Percentiles rank a stretch among this genome's conserved stretches.
Evolutionary conservation across 345 rosid species (phyloP).

Genomic region (Camelina hispida): DNA sequence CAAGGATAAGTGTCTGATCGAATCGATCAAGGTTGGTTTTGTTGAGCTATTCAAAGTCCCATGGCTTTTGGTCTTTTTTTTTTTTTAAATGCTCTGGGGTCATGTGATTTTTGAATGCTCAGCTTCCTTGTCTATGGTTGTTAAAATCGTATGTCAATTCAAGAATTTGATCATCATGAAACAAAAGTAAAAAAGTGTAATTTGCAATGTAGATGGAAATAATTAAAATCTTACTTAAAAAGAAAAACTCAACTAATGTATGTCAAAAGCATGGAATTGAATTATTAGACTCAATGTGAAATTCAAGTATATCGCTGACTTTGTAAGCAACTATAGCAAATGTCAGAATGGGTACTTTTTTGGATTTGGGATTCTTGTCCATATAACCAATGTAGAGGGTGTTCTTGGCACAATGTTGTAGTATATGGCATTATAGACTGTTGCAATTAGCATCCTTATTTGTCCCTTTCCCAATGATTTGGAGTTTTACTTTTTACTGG

Average conservation of each 20-base stretch:
- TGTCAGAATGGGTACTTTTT: background rate
- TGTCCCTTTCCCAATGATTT: slow-evolving; percentile 3
- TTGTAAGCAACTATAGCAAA: background rate
- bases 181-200: background rate
- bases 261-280: slow-evolving; percentile 9
- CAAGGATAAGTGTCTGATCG: slow-evolving; percentile 48
- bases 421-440: background rate
- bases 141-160: background rate
- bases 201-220: background rate
- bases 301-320: background rate
- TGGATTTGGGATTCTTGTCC: too few species aligned
- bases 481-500: background rate
- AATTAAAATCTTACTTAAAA: background rate
- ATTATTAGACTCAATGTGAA: background rate
- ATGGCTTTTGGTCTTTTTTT: slow-evolving; percentile 19
- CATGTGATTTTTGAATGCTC: slow-evolving; percentile 49
- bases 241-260: background rate
- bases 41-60: slow-evolving; percentile 52
- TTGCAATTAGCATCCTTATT: background rate
- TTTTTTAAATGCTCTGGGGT: slow-evolving; percentile 20
- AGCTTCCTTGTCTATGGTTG: slow-evolving; percentile 29
- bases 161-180: background rate
- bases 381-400: background rate
- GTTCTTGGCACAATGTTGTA: background rate
- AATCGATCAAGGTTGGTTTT: slow-evolving; percentile 62